phyloP scores from a whole-genome alignment of 2,329 filamentous ascomycete species.

The Westerdykella aurantiaca region DNA sequence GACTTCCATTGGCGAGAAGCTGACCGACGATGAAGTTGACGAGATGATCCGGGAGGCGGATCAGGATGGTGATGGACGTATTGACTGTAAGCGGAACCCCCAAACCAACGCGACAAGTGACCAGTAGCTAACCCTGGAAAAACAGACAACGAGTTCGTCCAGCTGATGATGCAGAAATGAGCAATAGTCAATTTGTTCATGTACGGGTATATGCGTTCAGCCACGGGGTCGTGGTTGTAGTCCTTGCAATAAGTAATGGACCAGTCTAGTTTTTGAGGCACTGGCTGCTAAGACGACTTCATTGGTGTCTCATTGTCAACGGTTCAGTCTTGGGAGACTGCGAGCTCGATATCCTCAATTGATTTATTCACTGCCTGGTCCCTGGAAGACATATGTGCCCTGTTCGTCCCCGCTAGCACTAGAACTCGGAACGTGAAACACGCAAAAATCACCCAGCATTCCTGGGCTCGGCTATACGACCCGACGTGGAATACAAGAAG shows the following conservation, averaged over 20 bases:
- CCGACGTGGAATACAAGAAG: neutral
- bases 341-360: constrained; percentile 29
- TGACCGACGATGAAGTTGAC: constrained; percentile 58
- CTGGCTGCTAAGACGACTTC: constrained; percentile 17
- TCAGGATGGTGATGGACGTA: constrained; percentile 58
- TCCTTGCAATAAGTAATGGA: constrained; percentile 27
- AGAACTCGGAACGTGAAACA: no score
- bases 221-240: constrained; percentile 21
- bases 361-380: neutral
- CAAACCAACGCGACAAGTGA: neutral
- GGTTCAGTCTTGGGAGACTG: constrained; percentile 18
- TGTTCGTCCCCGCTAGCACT: no score
- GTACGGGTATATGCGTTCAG: constrained; percentile 26
- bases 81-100: constrained; percentile 50
- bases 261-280: constrained; percentile 17
- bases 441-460: no score
- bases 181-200: constrained; percentile 14
- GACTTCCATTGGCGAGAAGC: constrained; percentile 59
- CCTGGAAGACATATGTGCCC: no score
- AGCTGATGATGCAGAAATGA: constrained; percentile 54
- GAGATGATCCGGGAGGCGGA: constrained; percentile 63
- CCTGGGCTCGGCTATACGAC: no score
- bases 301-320: constrained; percentile 16
- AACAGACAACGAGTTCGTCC: constrained; percentile 52
- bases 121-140: constrained; percentile 1